Evolutionary conservation across 306 rosid genomes (phyloP), one percentile per base, ranked within the genome.

Genomic region (Sechiopsis laciniata): DNA sequence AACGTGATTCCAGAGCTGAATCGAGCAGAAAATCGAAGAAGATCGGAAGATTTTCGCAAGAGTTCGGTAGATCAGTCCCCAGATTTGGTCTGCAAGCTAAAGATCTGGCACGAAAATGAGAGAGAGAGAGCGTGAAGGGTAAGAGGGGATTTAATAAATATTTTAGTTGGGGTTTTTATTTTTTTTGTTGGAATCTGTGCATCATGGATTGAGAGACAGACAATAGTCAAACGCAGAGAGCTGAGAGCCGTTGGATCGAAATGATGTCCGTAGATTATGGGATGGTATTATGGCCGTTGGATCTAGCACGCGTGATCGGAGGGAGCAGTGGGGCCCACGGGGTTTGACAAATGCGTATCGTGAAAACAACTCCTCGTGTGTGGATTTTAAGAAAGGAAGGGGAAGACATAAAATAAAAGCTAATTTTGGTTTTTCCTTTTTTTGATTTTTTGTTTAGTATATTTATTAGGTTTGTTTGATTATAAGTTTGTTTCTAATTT

Each of bases 271-370:
- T 82, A 73, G 78, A 81, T 83, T 71, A 74, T 92, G 91, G 90
- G 91, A 76, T 67, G 78, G 21, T 74, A 81, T 59, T 26, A 3
- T 11, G 65, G 55, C 89, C 98, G 90, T 88, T 45, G 73, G 97
- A 90, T 93, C 57, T 60, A 78, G 90, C 98, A 86, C 97, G 98
- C 97, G 98, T 90, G 97, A 63, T 17, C 48, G 82, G 74, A 76
- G 76, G 60, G 74, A 74, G 26, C 56, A 71, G 83, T 87, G 88
- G 92, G 89, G 26, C 78, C 83, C 89, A 14, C 83, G 74, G 74
- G 74, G 84, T 83, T 87, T 90, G 96, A 88, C 91, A 83, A 82
- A 69, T 73, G 76, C 66, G 54, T 56, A 73, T 40, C 46, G 46
- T 40, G 46, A 40, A 40, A 40, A 40, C 6, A 40, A 40, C 46